A percentile compares a stretch with the other conserved stretches of the same genome.
Conservation (phyloP, 2,329 filamentous ascomycete species). For the Acrocalymma vagum region DNA sequence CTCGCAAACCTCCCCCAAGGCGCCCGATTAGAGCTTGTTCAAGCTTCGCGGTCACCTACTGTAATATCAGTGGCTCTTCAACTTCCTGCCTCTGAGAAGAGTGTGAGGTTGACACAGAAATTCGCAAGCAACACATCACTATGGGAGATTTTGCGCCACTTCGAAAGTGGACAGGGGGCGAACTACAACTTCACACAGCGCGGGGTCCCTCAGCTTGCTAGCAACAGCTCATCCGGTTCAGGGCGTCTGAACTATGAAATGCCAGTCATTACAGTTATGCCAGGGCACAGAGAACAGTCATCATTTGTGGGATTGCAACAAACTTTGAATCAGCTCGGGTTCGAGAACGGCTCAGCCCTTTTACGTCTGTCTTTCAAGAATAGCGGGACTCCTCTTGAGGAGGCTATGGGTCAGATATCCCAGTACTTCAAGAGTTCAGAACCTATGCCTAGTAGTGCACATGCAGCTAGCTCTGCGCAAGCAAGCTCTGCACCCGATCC, state of each 20-base stretch:
- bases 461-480: constrained; percentile 36
- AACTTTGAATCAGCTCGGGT: constrained; percentile 84
- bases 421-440: constrained; percentile 71
- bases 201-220: constrained; percentile 71
- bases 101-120: constrained; percentile 79
- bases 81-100: constrained; percentile 76
- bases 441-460: constrained; percentile 30
- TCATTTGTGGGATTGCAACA: constrained; percentile 87
- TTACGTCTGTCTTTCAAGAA: constrained; percentile 79
- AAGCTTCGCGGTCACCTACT: constrained; percentile 83
- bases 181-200: constrained; percentile 83
- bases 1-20: constrained; percentile 83
- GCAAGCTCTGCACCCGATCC: constrained; percentile 30
- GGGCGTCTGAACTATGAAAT: constrained; percentile 89
- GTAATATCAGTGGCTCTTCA: constrained; percentile 90
- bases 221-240: constrained; percentile 61
- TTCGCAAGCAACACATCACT: constrained; percentile 87
- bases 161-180: constrained; percentile 68
- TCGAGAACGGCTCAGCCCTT: constrained; percentile 83
- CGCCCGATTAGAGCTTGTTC: constrained; percentile 91
- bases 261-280: constrained; percentile 85
- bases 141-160: constrained; percentile 90
- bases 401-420: constrained; percentile 83
- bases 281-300: constrained; percentile 71
- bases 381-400: constrained; percentile 80